Conservation (phyloP, 352 stramenopile genomes). For the Blastocystis sp. region DNA sequence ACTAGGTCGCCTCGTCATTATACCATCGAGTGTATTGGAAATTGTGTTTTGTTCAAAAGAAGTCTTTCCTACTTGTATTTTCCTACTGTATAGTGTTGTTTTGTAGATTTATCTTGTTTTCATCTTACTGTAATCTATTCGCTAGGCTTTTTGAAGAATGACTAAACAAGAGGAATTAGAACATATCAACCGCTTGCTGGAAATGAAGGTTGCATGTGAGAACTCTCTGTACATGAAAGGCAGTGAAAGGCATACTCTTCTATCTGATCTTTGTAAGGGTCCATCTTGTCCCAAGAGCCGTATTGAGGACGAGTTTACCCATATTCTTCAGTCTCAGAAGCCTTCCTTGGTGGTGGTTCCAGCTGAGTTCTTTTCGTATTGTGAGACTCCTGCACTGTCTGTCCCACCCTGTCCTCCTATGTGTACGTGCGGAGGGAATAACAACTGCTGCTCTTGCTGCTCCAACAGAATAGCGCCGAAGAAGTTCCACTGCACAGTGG, state of each 20-base stretch:
- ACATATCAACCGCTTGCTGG: slow-evolving; percentile 16
- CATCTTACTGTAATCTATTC: not conserved
- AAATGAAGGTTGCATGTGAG: not conserved
- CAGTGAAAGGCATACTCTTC: not conserved
- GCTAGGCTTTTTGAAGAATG: not conserved
- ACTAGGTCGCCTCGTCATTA: too few species aligned
- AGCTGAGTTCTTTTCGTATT: slow-evolving; percentile 5
- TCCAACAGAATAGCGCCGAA: not conserved
- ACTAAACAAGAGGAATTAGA: slow-evolving; percentile 55
- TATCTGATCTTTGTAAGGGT: not conserved
- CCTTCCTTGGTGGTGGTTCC: slow-evolving; percentile 10
- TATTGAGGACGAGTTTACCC: not conserved
- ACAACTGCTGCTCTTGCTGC: slow-evolving; percentile 25
- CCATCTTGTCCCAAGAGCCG: not conserved
- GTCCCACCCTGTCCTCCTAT: not conserved
- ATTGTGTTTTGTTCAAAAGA: not conserved
- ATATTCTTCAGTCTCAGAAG: not conserved
- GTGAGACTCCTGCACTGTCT: not conserved
- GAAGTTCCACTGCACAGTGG: slow-evolving; percentile 31
- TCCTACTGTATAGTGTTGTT: not conserved
- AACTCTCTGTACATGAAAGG: not conserved
- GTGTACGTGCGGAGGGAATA: slow-evolving; percentile 27
- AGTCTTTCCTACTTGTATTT: not conserved
- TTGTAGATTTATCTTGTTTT: not conserved
- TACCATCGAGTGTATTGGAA: too few species aligned